Evolutionary conservation across 495 filamentous ascomycete genomes (phyloP).

Genomic region (Pseudoneurospora amorphoporcata): DNA sequence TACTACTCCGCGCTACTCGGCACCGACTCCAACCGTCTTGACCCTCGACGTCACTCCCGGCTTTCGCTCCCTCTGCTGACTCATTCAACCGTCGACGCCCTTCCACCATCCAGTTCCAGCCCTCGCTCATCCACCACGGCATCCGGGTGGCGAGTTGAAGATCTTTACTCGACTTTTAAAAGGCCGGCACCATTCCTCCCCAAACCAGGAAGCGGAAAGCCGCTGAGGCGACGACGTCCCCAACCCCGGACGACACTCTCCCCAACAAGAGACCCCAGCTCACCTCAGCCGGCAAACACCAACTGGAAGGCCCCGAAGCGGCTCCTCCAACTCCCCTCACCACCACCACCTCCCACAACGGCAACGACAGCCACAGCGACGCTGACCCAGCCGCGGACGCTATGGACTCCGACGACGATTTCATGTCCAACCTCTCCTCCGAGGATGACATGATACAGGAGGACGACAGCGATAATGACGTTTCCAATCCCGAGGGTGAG

Average conservation of each 20-base stretch:
- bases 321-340: conserved; percentile 29
- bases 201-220: conserved; percentile 84
- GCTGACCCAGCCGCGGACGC: conserved; percentile 31
- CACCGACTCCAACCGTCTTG: background rate
- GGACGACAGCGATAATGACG: conserved; percentile 61
- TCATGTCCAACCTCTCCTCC: conserved; percentile 77
- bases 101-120: background rate
- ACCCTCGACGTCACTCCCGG: conserved; percentile 1
- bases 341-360: conserved; percentile 18
- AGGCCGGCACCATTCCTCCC: conserved; percentile 48
- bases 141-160: conserved; percentile 4
- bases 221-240: conserved; percentile 58
- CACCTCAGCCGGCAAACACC: conserved; percentile 28
- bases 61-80: background rate
- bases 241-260: conserved; percentile 23
- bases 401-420: conserved; percentile 98
- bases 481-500: conserved; percentile 69
- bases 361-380: conserved; percentile 16
- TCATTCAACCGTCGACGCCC: background rate
- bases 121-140: background rate
- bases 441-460: conserved; percentile 59
- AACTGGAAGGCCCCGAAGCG: conserved; percentile 20
- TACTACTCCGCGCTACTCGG: background rate
- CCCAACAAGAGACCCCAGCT: conserved; percentile 41
- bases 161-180: background rate